Conservation (phyloP, 805 yeast genomes). For the Starmerella powellii region DNA sequence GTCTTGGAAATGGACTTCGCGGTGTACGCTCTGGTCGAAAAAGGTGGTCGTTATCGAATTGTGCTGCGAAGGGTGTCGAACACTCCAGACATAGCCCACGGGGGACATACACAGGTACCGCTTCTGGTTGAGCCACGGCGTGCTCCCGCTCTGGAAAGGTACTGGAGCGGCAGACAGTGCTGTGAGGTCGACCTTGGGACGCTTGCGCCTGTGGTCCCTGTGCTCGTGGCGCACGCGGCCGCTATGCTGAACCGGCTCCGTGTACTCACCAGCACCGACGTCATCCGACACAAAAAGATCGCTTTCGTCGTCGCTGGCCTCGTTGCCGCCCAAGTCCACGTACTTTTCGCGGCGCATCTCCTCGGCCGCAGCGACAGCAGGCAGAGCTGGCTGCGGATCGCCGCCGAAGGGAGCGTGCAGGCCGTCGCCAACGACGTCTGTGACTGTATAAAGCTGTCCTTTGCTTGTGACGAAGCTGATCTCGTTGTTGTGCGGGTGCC, state of each 20-base stretch:
- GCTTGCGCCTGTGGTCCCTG: not conserved
- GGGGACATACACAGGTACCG: constrained; percentile 71
- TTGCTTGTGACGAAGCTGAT: constrained; percentile 26
- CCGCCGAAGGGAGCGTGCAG: constrained; percentile 24
- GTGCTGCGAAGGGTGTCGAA: constrained; percentile 43
- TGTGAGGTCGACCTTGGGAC: not conserved
- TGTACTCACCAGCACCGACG: constrained; percentile 24
- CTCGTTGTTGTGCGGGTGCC: constrained; percentile 31
- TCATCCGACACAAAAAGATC: constrained; percentile 43
- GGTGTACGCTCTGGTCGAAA: constrained; percentile 61
- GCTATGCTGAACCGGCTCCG: not conserved
- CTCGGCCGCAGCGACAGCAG: too few relatives aligned
- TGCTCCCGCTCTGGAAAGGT: constrained; percentile 78
- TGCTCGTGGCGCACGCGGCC: not conserved
- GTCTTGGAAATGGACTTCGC: constrained; percentile 81
- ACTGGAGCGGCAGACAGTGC: constrained; percentile 12
- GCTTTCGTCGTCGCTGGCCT: constrained; percentile 23
- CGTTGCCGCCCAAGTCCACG: too few relatives aligned
- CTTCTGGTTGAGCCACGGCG: constrained; percentile 64
- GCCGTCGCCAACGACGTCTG: constrained; percentile 10
- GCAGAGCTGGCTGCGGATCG: constrained; percentile 18
- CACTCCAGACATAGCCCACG: constrained; percentile 72
- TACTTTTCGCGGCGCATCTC: too few relatives aligned
- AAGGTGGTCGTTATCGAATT: constrained; percentile 77
- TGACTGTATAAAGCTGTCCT: constrained; percentile 26